A percentile compares a stretch with the other conserved stretches of the same genome.
phyloP scores from a whole-genome alignment of 2,329 filamentous ascomycete species.

The Ascocoryne sarcoides region DNA sequence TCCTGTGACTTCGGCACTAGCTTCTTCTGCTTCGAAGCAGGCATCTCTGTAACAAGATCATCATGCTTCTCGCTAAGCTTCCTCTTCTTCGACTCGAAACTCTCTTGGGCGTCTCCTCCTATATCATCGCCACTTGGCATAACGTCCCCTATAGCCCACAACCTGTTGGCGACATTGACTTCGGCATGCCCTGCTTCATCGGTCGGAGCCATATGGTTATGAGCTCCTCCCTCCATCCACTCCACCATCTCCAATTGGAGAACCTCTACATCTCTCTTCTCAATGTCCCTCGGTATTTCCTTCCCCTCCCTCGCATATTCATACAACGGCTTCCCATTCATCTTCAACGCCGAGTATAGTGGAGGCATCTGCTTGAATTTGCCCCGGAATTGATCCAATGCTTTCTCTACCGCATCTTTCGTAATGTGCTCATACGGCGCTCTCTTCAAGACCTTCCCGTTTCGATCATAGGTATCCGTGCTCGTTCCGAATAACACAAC shows the following conservation, averaged over 20 bases:
- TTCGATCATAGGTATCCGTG: slow-evolving; percentile 84
- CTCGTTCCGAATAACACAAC: slow-evolving; percentile 83
- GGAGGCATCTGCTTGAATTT: slow-evolving; percentile 85
- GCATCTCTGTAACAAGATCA: slow-evolving; percentile 23
- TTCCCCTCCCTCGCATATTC: slow-evolving; percentile 91
- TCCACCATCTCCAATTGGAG: slow-evolving; percentile 71
- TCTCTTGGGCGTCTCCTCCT: slow-evolving; percentile 24
- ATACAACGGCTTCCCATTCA: slow-evolving; percentile 89
- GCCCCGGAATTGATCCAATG: slow-evolving; percentile 66
- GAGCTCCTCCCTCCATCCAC: slow-evolving; percentile 74
- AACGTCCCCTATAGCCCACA: slow-evolving; percentile 51
- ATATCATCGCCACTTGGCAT: slow-evolving; percentile 9
- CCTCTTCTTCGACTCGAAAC: slow-evolving; percentile 25
- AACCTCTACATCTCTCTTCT: slow-evolving; percentile 71
- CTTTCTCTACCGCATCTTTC: slow-evolving; percentile 62
- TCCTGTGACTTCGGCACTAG: slow-evolving; percentile 7
- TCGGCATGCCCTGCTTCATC: slow-evolving; percentile 70
- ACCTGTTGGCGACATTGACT: slow-evolving; percentile 66
- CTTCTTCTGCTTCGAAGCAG: slow-evolving; percentile 20
- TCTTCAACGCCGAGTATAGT: slow-evolving; percentile 85
- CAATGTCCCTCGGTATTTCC: slow-evolving; percentile 75
- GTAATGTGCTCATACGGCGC: slow-evolving; percentile 76
- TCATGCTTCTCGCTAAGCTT: slow-evolving; percentile 26
- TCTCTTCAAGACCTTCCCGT: slow-evolving; percentile 72
- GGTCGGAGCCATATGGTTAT: slow-evolving; percentile 70